Evolutionary conservation across 2,329 filamentous ascomycete species (phyloP), one percentile per base, ranked within the genome.

Genomic region (Dendryphion nanum): DNA sequence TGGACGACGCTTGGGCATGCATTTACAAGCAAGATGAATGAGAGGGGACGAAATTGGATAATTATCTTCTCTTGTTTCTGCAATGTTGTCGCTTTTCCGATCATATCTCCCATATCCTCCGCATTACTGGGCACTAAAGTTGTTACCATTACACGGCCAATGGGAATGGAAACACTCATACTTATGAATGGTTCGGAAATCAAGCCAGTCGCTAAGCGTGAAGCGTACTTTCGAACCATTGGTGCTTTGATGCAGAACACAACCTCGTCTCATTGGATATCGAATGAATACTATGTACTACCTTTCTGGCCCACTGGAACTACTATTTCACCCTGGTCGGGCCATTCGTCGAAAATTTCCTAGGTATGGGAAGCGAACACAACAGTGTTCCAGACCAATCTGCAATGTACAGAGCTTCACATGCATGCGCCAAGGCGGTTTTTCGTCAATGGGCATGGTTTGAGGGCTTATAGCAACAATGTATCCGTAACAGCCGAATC

Each of bases 261-360:
- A 0, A 48, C 54, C 5, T 59, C 57, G 4, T 61, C 57, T 0
- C 49, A 52, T 0, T 61, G 57, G 57, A 52, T 59, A 10, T 49
- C 49, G 1, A 45, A 59, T 32, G 23, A 51, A 4, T 57, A 56
- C 35, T 47, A 46, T 0, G 40, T 56, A 5, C 33, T 55, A 3
- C 56, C 56, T 0, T 50, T 58, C 15, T 58, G 55, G 53, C 56
- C 55, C 1, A 4, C 35, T 23, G 18, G 14, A 6, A 13, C 20
- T 5, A n/a, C n/a, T n/a, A 17, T 8, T 12, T 7, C 18, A 8
- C 20, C 30, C n/a, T n/a, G 33, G 5, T 29, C 20, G 5, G 18
- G 19, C 4, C 16, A 6, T 4, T 15, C 33, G 5, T n/a, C n/a
- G n/a, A n/a, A n/a, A 18, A 6, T 4, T 6, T 13, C 16, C 12